Evolutionary conservation across 352 stramenopile genomes (phyloP), one percentile per base, ranked within the genome.

Genomic region (Globisporangium irregulare): DNA sequence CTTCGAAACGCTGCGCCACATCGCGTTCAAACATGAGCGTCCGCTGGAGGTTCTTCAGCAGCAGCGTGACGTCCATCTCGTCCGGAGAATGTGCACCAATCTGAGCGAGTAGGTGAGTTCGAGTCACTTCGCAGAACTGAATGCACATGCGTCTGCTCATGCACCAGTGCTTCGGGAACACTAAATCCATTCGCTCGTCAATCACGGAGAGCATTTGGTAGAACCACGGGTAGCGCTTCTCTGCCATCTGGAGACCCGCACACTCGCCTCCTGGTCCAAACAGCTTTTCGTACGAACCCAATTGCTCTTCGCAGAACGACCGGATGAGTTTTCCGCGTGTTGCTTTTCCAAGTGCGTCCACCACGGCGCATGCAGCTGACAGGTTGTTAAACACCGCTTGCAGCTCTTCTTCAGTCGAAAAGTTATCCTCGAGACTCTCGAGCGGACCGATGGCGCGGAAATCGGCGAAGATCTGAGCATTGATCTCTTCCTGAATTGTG

Each of bases 91-190:
- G 75, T 8, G 71, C 76, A 3, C 83, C 80, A 27, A 95, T 84
- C 64, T 94, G 79, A 9, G 76, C 68, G 27, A 94, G 78, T 38
- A 93, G 75, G 75, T 96, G 76, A 36, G 72, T 75, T 9, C 91
- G 80, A 18, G 94, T 98, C 36, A 78, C 68, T 46, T 97, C 87
- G 59, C 97, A 93, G 73, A 99, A 99, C 48, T 80, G 79, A 57
- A 98, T 86, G 55, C 94, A 97, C 59, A 99, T 81, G 34, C 91
- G 87, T 15, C 97, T 88, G 38, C 97, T 87, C 63, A 99, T 89
- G 69, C 95, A 93, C 98, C 98, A 99, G 72, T 98, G 87, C 53
- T 84, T 82, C 1, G 98, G 98, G 70, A 99, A 99, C 12, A 99
- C 89, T 43, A 82, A 75, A 57, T 95, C 88, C 81, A 98, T 98